A percentile compares a stretch with the other conserved stretches of the same genome.
Evolutionary conservation across 352 stramenopile species (phyloP).

Genomic region (Phytopythium ostracodes): DNA sequence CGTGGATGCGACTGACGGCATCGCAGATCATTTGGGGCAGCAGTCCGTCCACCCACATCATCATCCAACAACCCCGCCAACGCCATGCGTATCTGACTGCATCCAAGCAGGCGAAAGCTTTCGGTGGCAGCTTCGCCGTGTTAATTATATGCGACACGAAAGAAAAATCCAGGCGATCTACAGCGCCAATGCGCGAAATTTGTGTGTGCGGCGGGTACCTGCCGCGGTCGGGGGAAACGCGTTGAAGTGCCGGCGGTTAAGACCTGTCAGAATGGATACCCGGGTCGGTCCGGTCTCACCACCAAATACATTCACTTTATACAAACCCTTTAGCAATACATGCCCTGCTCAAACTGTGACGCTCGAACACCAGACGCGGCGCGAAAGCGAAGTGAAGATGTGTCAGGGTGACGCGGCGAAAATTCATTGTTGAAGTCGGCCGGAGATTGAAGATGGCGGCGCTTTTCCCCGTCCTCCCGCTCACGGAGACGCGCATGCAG

Average conservation of each 20-base stretch:
- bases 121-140: background rate
- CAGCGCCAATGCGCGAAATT: background rate
- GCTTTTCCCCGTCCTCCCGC: background rate
- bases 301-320: background rate
- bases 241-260: background rate
- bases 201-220: background rate
- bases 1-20: too few relatives aligned
- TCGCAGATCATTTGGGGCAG: too few relatives aligned
- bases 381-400: background rate
- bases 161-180: background rate
- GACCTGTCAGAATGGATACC: background rate
- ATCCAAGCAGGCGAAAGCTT: background rate
- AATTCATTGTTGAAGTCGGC: background rate
- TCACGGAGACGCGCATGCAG: background rate
- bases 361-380: background rate
- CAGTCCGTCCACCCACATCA: too few relatives aligned
- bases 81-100: too few relatives aligned
- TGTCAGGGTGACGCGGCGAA: background rate
- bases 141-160: background rate
- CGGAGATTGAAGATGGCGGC: background rate
- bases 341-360: background rate
- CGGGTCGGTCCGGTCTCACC: background rate
- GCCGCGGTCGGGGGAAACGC: background rate
- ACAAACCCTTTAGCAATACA: background rate
- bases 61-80: too few relatives aligned